Conservation (phyloP, 345 rosid genomes). For the Eucalyptus tenuipes region DNA sequence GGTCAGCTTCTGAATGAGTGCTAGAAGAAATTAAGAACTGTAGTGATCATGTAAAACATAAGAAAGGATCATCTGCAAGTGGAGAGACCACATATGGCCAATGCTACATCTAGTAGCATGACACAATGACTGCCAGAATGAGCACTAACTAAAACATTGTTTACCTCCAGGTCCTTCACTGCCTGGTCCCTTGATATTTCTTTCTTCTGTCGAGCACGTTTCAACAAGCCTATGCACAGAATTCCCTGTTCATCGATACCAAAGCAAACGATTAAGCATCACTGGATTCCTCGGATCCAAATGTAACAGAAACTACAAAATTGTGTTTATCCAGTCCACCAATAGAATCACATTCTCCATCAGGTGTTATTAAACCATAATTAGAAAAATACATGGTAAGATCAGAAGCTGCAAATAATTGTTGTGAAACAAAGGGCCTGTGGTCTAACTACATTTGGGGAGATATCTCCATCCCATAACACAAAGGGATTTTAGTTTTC, state of each 20-base stretch:
- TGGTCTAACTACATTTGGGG: neutral
- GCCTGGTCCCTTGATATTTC: constrained; percentile 77
- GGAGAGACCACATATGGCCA: neutral
- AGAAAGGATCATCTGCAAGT: neutral
- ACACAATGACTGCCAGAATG: neutral
- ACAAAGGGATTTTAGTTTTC: neutral
- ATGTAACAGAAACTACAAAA: neutral
- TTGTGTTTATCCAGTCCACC: neutral
- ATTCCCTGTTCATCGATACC: constrained; percentile 37
- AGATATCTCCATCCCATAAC: neutral
- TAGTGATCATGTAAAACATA: neutral
- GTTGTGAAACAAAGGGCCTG: neutral
- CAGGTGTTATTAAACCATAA: neutral
- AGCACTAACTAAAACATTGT: neutral
- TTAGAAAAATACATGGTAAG: neutral
- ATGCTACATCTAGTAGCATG: neutral
- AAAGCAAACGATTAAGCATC: neutral
- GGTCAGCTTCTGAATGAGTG: neutral
- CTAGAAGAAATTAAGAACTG: neutral
- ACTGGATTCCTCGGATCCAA: neutral
- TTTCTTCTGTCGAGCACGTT: constrained; percentile 63
- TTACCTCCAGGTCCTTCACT: constrained; percentile 72
- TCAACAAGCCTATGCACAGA: constrained; percentile 79
- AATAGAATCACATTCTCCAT: neutral
- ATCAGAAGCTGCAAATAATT: neutral